A percentile compares a stretch with the other conserved stretches of the same genome.
Conservation (phyloP, 164 flowering plant species). For the Stephania japonica region DNA sequence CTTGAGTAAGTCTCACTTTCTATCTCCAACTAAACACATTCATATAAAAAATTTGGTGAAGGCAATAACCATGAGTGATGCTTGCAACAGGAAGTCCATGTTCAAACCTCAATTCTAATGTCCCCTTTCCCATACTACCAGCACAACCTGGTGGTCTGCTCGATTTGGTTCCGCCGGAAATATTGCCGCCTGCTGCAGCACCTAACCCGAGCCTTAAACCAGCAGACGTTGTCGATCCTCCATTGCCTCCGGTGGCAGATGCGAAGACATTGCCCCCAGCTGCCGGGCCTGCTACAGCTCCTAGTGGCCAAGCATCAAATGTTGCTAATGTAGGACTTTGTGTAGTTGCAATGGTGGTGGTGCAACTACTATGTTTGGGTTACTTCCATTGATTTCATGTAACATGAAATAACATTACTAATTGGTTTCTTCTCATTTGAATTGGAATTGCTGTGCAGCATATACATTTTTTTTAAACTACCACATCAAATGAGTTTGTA, state of each 20-base stretch:
- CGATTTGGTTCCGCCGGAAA: constrained; percentile 9
- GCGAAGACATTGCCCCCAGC: constrained; percentile 1
- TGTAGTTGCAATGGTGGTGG: constrained; percentile 18
- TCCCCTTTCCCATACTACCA: constrained; percentile 26
- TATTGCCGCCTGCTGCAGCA: constrained; percentile 40
- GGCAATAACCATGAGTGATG: background rate
- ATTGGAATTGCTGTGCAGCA: background rate
- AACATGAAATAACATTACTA: background rate
- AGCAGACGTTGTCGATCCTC: constrained; percentile 58
- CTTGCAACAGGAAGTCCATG: constrained; percentile 57
- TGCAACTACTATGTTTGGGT: background rate
- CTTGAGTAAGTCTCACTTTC: constrained; percentile 48
- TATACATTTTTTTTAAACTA: no score
- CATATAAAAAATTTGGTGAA: background rate
- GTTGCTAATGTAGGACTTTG: constrained; percentile 27
- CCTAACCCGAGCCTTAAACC: constrained; percentile 40
- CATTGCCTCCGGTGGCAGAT: constrained; percentile 51
- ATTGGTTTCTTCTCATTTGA: background rate
- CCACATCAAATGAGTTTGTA: no score
- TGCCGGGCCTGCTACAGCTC: constrained; percentile 14
- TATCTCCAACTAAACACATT: background rate
- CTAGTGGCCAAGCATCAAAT: constrained; percentile 19
- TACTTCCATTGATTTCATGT: background rate
- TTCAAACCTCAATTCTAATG: constrained; percentile 19
- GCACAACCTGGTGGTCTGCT: constrained; percentile 35